Conservation (phyloP, 495 filamentous ascomycete species). For the Pseudevernia furfuracea region DNA sequence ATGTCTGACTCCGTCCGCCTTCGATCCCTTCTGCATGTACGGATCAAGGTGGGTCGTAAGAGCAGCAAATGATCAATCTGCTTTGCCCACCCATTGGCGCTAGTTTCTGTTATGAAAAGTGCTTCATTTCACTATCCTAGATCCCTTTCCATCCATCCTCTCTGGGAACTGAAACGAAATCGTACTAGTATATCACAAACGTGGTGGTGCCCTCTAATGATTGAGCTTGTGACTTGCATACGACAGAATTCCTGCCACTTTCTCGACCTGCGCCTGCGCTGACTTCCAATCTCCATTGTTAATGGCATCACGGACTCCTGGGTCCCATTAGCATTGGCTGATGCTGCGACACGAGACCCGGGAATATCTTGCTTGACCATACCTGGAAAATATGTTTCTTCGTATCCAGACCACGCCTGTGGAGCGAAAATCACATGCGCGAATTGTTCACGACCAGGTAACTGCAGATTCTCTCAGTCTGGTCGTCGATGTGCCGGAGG, state of each 20-base stretch:
- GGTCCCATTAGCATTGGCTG: background rate
- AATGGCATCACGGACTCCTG: conserved; percentile 69
- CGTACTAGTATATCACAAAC: background rate
- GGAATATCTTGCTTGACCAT: background rate
- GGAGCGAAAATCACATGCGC: conserved; percentile 89
- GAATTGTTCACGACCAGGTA: conserved; percentile 86
- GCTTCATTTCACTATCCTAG: background rate
- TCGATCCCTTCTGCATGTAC: too few relatives aligned
- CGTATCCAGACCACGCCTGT: conserved; percentile 67
- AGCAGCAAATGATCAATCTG: background rate
- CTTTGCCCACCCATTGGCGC: background rate
- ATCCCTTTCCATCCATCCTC: background rate
- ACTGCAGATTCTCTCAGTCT: conserved; percentile 36
- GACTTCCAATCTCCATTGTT: conserved; percentile 60
- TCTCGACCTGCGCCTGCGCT: conserved; percentile 63
- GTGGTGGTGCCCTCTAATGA: conserved; percentile 20
- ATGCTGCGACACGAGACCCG: background rate
- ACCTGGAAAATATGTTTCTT: conserved; percentile 67
- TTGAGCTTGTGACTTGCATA: conserved; percentile 56
- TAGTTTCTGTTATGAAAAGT: background rate
- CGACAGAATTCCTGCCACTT: conserved; percentile 59
- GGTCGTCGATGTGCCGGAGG: background rate
- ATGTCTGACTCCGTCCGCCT: too few relatives aligned
- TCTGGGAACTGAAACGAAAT: too few relatives aligned
- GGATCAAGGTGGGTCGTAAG: background rate